These are phyloP conservation scores for Thoreauomyces humboldtii DNA, from an alignment of 192 early-diverging fungal species.

Conservation along the genomic window DNA sequence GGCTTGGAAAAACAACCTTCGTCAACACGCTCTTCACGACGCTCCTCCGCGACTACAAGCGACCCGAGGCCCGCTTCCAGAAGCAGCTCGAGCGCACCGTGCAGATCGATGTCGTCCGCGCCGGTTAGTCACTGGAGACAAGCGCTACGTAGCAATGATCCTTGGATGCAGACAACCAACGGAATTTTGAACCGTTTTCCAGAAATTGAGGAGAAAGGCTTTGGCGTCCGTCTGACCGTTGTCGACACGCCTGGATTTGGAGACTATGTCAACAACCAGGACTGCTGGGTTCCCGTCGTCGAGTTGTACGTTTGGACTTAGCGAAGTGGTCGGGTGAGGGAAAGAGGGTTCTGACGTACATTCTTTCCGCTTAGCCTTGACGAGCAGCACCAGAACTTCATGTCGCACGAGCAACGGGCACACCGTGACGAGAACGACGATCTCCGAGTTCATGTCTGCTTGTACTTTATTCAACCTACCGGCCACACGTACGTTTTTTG, in stretches of 20 bases:
- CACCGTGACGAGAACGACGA: slow-evolving; percentile 85
- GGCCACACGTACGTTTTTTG: slow-evolving; percentile 77
- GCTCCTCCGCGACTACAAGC: slow-evolving; percentile 88
- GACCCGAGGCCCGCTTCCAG: slow-evolving; percentile 73
- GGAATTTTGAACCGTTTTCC: slow-evolving; percentile 1
- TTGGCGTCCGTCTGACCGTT: slow-evolving; percentile 92
- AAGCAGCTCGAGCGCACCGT: slow-evolving; percentile 95
- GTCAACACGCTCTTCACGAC: slow-evolving; percentile 99
- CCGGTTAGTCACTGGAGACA: slow-evolving; percentile 57
- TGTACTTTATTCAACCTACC: slow-evolving; percentile 98
- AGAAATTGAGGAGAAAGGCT: slow-evolving; percentile 97
- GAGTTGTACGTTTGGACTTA: too few relatives aligned
- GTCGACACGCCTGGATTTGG: slow-evolving; percentile 91
- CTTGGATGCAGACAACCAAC: not conserved
- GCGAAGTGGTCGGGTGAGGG: too few relatives aligned
- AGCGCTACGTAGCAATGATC: not conserved
- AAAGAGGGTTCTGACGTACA: too few relatives aligned
- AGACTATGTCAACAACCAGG: slow-evolving; percentile 72
- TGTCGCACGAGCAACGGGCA: slow-evolving; percentile 88
- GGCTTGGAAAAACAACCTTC: slow-evolving; percentile 97
- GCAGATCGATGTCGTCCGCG: slow-evolving; percentile 96
- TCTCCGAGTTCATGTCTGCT: slow-evolving; percentile 94
- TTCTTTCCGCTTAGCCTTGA: too few relatives aligned
- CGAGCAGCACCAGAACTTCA: slow-evolving; percentile 93
- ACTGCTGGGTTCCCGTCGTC: slow-evolving; percentile 97